These are phyloP conservation scores for Aquilaria sinensis DNA, from an alignment of 345 rosid genomes.

Conservation along the genomic window DNA sequence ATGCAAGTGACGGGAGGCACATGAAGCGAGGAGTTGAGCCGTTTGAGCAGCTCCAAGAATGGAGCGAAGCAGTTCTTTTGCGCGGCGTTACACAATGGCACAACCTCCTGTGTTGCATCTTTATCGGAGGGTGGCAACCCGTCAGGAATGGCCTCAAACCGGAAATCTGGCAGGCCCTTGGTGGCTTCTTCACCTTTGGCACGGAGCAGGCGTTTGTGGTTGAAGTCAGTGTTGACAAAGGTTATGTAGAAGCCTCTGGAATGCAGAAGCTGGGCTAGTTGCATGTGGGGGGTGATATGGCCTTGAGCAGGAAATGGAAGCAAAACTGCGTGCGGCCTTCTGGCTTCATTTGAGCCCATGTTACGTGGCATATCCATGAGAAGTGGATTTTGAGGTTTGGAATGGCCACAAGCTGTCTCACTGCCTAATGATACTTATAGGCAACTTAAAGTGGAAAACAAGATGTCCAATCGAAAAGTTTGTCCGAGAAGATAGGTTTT, in stretches of 20 bases:
- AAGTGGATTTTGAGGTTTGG: background rate
- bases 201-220: constrained; percentile 5
- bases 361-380: background rate
- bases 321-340: constrained; percentile 24
- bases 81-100: constrained; percentile 9
- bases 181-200: constrained; percentile 2
- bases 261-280: constrained; percentile 36
- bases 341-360: background rate
- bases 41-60: constrained; percentile 10
- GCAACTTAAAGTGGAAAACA: too few species aligned
- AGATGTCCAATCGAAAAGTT: too few species aligned
- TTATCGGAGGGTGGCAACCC: constrained; percentile 5
- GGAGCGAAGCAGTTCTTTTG: constrained; percentile 17
- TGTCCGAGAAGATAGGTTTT: background rate
- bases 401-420: background rate
- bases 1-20: constrained; percentile 19
- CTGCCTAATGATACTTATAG: too few species aligned
- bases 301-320: constrained; percentile 38
- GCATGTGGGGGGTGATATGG: constrained; percentile 31
- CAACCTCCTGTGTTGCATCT: constrained; percentile 1
- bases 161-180: constrained; percentile 2
- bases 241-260: constrained; percentile 30
- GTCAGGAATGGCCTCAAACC: constrained; percentile 10
- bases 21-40: constrained; percentile 4
- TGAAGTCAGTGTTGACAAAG: constrained; percentile 10